These are phyloP conservation scores for Circinella minor DNA, from an alignment of 371 early-diverging fungal genomes.

Conservation along the genomic window DNA sequence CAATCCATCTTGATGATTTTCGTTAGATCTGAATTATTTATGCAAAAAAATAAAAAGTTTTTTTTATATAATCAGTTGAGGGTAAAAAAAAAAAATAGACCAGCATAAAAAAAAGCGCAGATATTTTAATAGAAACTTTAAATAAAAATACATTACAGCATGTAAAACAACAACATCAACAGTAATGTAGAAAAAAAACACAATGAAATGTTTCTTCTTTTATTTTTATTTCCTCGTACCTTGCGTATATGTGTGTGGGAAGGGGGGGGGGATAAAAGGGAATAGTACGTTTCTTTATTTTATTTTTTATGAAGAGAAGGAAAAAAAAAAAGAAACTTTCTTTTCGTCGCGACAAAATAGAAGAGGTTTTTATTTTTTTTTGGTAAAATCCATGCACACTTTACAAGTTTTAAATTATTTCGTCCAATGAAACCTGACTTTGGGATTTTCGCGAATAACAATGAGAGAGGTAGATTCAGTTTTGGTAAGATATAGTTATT, in stretches of 20 bases:
- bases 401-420: too few species aligned
- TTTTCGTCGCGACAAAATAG: background rate
- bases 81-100: background rate
- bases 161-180: conserved; percentile 7
- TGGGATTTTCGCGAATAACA: too few species aligned
- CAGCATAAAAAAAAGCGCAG: background rate
- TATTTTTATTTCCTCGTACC: background rate
- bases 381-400: too few species aligned
- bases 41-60: conserved; percentile 5
- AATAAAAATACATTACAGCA: conserved; percentile 9
- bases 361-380: too few species aligned
- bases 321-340: background rate
- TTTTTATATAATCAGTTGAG: background rate
- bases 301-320: background rate
- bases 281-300: background rate
- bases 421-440: too few species aligned
- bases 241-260: background rate
- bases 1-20: conserved; percentile 44
- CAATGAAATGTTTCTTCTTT: too few species aligned
- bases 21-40: background rate
- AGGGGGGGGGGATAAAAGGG: background rate
- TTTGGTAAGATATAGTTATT: too few species aligned
- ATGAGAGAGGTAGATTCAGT: too few species aligned
- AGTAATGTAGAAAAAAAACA: conserved; percentile 1
- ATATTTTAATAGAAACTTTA: background rate